Evolutionary conservation across 108 stramenopile species (phyloP).

Genomic region (Skeletonema costatum): DNA sequence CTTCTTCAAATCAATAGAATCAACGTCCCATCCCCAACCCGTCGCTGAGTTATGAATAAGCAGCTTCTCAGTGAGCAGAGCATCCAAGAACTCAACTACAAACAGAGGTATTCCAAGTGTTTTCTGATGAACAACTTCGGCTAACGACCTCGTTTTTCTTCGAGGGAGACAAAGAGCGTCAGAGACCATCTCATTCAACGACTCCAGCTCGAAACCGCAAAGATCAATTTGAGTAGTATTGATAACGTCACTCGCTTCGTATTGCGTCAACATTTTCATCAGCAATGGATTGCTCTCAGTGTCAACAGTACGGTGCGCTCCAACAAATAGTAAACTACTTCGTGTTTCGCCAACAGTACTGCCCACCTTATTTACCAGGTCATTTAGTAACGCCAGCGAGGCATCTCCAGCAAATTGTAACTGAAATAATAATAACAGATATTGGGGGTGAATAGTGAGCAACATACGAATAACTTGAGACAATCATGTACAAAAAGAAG

Average conservation of each 20-base stretch:
- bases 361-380: constrained; percentile 1
- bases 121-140: constrained; percentile 24
- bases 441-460: neutral
- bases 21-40: constrained; percentile 34
- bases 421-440: neutral
- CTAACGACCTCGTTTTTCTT: constrained; percentile 9
- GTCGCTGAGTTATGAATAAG: constrained; percentile 4
- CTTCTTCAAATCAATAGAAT: constrained; percentile 19
- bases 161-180: constrained; percentile 20
- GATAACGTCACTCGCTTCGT: neutral
- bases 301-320: neutral
- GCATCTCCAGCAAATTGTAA: constrained; percentile 26
- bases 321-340: constrained; percentile 3
- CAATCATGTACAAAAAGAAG: neutral
- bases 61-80: constrained; percentile 9
- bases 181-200: constrained; percentile 11
- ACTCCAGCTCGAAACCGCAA: neutral
- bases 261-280: neutral
- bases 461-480: neutral
- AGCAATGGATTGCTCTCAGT: neutral
- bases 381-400: constrained; percentile 3
- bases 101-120: constrained; percentile 31
- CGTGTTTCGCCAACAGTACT: neutral
- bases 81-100: constrained; percentile 15
- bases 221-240: constrained; percentile 5